These are phyloP conservation scores for Colletotrichum sp. DNA, from an alignment of 2,329 filamentous ascomycete species.

Conservation along the genomic window DNA sequence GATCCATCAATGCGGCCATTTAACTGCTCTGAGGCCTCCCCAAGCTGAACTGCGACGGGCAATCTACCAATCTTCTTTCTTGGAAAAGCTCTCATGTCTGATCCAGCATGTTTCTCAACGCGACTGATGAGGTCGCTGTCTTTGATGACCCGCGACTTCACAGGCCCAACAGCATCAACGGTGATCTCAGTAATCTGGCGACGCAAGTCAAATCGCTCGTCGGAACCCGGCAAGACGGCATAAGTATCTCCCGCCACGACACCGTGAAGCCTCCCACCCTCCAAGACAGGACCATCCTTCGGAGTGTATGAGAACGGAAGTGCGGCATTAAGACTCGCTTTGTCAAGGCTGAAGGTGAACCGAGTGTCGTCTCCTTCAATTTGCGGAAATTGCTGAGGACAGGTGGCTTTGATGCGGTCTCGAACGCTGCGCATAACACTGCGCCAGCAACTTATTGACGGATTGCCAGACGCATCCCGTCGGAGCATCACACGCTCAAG, in stretches of 20 bases:
- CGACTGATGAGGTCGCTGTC: not conserved
- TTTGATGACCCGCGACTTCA: not conserved
- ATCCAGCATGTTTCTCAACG: not conserved
- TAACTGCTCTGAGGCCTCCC: not conserved
- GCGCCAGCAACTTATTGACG: not conserved
- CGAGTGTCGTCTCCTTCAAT: not conserved
- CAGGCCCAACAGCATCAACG: accelerated
- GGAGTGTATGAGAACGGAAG: not conserved
- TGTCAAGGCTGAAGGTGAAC: not conserved
- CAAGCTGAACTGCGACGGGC: not conserved
- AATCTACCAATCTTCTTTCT: not conserved
- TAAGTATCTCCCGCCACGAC: not conserved
- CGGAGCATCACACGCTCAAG: not conserved
- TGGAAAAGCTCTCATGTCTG: not conserved
- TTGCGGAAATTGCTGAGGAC: not conserved
- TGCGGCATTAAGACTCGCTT: not conserved
- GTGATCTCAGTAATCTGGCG: not conserved
- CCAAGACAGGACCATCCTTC: not conserved
- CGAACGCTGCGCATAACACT: not conserved
- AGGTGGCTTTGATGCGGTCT: not conserved
- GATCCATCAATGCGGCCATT: not conserved
- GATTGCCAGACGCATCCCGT: not conserved
- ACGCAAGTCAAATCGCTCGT: not conserved
- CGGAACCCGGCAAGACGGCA: not conserved
- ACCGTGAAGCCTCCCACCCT: not conserved